Base-by-base conservation (phyloP, 805 yeast species). In the Candida sakaeoensis region DNA sequence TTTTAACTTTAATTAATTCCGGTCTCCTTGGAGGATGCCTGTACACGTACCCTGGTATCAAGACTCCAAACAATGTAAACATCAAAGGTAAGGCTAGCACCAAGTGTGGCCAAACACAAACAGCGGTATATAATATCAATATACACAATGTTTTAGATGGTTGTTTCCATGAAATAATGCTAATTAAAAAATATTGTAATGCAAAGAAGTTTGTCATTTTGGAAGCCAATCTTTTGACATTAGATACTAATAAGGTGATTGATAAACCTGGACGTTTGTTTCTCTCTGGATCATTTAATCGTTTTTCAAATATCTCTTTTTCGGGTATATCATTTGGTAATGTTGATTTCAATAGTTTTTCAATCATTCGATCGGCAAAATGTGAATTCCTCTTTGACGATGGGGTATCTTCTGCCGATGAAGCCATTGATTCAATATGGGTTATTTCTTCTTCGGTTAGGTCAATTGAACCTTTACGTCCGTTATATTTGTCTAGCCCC, bases 41-140 rank as follows among this genome's bases (percentile, higher is more conserved):
- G 36, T 73, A 67, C 14, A 76, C 63, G 52, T 81, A 89, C 3
- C 82, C 86, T 0, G 95, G 91, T 1, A 83, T 63, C 65, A 89
- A 70, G 3, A 82, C 63, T 1, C 79, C 80, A 40, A 72, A 65
- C 22, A 83, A 49, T 3, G 85, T 34, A 36, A 66, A 69, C 2
- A 82, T 44, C 26, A 82, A 49, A 0, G 96, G 96, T 23, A 80
- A 67, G 1, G 79, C 69, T 27, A 84, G 58, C 9, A 86, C 63
- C 36, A 84, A 58, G 54, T 79, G 79, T 0, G 96, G 96, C 63
- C 84, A 75, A 25, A 82, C 58, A 50, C 93, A 84, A 1, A 81
- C 63, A 44, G 79, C 69, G 0, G 96, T 81, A 47, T 83, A 80
- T 1, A 79, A 45, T 4, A 82, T 63, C 39, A 87, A 59, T 16